phyloP scores from a whole-genome alignment of 805 yeast genomes.

The Clavispora phyllophila region DNA sequence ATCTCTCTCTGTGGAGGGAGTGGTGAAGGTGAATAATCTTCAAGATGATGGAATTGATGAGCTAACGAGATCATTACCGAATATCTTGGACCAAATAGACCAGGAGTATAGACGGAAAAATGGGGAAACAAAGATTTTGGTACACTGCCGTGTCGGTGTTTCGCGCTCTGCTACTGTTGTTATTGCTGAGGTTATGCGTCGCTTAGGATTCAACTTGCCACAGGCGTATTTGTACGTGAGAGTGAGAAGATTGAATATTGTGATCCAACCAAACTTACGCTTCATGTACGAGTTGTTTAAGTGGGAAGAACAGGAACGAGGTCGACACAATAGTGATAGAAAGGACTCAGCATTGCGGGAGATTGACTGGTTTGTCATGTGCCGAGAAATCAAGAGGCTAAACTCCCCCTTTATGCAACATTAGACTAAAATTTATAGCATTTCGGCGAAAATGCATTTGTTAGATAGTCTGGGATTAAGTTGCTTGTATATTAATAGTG shows the following conservation, averaged over 20 bases:
- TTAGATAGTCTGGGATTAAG: background rate
- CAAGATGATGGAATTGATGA: conserved; percentile 92
- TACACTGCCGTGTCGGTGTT: conserved; percentile 95
- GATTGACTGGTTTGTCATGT: conserved; percentile 83
- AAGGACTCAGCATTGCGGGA: conserved; percentile 40
- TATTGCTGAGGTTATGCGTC: conserved; percentile 88
- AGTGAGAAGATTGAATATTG: conserved; percentile 82
- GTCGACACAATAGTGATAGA: conserved; percentile 1
- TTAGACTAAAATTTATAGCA: background rate
- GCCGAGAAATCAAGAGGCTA: conserved; percentile 75
- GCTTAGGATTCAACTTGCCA: conserved; percentile 61
- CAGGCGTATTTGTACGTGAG: conserved; percentile 85
- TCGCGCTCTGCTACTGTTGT: conserved; percentile 93
- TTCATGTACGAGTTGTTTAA: conserved; percentile 77
- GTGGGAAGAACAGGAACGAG: conserved; percentile 31
- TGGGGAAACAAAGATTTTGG: conserved; percentile 38
- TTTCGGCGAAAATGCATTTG: background rate
- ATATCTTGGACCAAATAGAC: conserved; percentile 63
- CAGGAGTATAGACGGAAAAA: conserved; percentile 14
- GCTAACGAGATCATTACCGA: conserved; percentile 54
- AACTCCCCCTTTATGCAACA: conserved; percentile 46
- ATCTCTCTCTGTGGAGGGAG: conserved; percentile 32
- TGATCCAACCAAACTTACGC: conserved; percentile 89
- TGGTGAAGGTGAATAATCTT: conserved; percentile 63
- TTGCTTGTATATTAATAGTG: background rate